Evolutionary conservation across 2,329 filamentous ascomycete genomes (phyloP), one percentile per base, ranked within the genome.

Genomic region (Zymoseptoria tritici): DNA sequence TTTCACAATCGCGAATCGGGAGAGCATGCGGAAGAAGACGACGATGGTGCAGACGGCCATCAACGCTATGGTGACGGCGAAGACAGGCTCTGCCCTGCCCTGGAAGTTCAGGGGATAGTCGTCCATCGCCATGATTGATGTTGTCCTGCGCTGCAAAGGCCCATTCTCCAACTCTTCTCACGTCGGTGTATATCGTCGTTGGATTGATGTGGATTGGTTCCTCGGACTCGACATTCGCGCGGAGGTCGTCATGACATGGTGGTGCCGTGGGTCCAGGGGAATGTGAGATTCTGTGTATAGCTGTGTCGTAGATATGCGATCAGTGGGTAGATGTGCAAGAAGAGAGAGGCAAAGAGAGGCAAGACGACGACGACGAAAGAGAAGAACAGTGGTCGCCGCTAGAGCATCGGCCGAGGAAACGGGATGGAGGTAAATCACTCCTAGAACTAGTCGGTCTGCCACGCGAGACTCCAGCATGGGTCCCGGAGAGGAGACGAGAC

Each of bases 11-110:
- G 82, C 84, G 55, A 83, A 80, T 26, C 91, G 83, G 61, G 89
- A 91, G 50, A 90, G 76, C 66, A 96, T 79, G 57, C 92, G 85
- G 42, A 89, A 81, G 50, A 80, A 79, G 66, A 96, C 89, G 71
- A 96, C 93, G 57, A 88, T 70, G 49, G 87, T 87, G 56, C 89
- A 85, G 56, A 92, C 73, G 21, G 81, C 81, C 62, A 92, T 81
- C 56, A 88, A 89, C 20, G 81, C 78, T 6, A 83, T 82, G n/a
- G 87, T 88, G 63, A 91, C 87, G 66, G 83, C 83, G 68, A 91
- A 84, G 56, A 90, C 87, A 46, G 80, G 77, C 58, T 65, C 62
- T 57, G 69, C 71, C 31, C 73, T 67, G 24, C 70, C 69, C 60
- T 63, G 62, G 46, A 72, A 67, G 64, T 69, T 55, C 61, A 61